Evolutionary conservation across 2,329 filamentous ascomycete species (phyloP), one percentile per base, ranked within the genome.

Genomic region (Pyrenophora teres): DNA sequence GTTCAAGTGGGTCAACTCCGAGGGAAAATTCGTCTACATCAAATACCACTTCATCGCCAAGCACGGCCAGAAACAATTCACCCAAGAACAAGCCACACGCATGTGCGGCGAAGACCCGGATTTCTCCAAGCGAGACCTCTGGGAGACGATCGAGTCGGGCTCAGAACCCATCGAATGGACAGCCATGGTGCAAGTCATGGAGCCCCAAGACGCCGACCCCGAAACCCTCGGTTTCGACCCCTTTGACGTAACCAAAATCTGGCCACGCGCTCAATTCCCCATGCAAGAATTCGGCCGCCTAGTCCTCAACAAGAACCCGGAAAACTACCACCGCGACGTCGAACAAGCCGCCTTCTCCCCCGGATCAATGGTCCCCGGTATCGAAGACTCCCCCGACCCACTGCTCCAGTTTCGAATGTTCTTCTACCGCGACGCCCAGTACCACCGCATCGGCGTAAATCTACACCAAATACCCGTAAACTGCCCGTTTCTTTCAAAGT

Each of bases 211-310:
- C 37, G 78, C 78, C 0, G 75, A 79, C 51, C 71, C 78, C 2
- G 67, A 74, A n/a, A 75, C 76, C 40, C 72, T 82, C n/a, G 77
- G 78, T 3, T 82, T 81, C 52, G 79, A 82, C 45, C 75, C 78
- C 6, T 81, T 83, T 53, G 80, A 83, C 55, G 73, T 82, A 4
- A 82, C 81, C 31, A 82, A 82, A 62, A 73, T 81, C 46, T 83
- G 80, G 80, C 79, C 78, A 1, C 69, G 76, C 31, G 69, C 69
- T 19, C 67, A 76, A 38, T 82, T 81, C 56, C 80, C 78, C 2
- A 75, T 80, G 71, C 72, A 77, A 16, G 74, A 80, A 35, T 78
- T 82, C 42, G 80, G 81, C 3, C 74, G 74, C 13, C 70, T 83
- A 1, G 75, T 79, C 0, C 68, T 83, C 6, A 83, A 81, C 67